Base-by-base conservation (phyloP, 1,139 yeast species). In the Zygotorulaspora mrakii region DNA sequence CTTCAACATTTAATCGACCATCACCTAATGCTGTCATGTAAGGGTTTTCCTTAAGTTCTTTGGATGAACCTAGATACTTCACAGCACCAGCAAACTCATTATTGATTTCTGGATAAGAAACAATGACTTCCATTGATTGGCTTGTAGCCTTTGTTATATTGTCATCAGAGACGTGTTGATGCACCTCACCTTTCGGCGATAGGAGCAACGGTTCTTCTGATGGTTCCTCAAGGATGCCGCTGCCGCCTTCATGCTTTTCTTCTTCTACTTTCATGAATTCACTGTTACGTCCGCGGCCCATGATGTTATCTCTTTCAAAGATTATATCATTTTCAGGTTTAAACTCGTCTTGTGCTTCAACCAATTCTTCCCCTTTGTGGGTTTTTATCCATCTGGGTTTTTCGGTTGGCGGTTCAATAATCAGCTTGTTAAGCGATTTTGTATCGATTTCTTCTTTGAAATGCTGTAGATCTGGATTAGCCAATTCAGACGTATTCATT, bases 301-400 rank as follows among this genome's bases (percentile, higher is more conserved):
- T 35, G 14, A 53, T 36, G 23, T 40, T 49, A 32, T 47, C 50
- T 22, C 41, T 47, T 6, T 48, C 41, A 41, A 49, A 54, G 4
- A 54, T 39, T 2, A 37, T 29, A 27, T 61, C 53, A 46, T 49
- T 49, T 40, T 48, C 45, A 45, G 64, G 43, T 52, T 73, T 74
- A 49, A 70, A 63, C 37, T 71, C 73, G 30, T 69, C 73, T 10
- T 33, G 43, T 30, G 67, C 69, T 39, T 82, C 91, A n/a, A 83
- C 70, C 28, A 83, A 62, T 53, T 85, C 91, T 47, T 87, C 96
- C 21, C 95, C 95, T 58, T 83, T 85, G 57, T 85, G 95, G 2
- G 95, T 85, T 53, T 86, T 69, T 50, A 88, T 71, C 40, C 85
- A 78, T 37, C 81, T 69, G 18, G 85, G 85, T 32, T 68, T 74